Conservation (phyloP, 768 basidiomycete species). For the Amanita rimosa region DNA sequence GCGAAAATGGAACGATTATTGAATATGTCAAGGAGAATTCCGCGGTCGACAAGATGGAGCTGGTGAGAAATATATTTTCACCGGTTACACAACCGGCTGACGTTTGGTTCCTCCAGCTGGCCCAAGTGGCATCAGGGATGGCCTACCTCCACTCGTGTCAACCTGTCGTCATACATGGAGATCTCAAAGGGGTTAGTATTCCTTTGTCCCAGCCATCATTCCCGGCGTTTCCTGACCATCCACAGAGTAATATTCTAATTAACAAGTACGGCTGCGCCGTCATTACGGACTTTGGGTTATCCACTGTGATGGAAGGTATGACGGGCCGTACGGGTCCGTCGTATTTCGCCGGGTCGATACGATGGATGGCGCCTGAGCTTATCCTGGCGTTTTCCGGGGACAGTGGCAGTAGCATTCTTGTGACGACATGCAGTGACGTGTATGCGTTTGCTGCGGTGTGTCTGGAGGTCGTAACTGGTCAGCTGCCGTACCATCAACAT, state of each 20-base stretch:
- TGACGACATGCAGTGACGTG: slow-evolving; percentile 44
- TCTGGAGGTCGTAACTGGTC: slow-evolving; percentile 36
- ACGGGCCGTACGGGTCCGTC: slow-evolving; percentile 26
- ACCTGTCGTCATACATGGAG: slow-evolving; percentile 47
- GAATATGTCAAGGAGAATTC: slow-evolving; percentile 28
- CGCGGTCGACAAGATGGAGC: not conserved
- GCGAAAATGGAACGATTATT: slow-evolving; percentile 44
- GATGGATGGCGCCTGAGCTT: slow-evolving; percentile 53
- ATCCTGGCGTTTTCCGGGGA: slow-evolving; percentile 12
- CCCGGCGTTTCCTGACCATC: not conserved
- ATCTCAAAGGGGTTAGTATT: slow-evolving; percentile 43
- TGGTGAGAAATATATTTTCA: not conserved
- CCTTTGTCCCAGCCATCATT: not conserved
- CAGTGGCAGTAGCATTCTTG: slow-evolving; percentile 5
- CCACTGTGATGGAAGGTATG: slow-evolving; percentile 46
- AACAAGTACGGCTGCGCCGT: slow-evolving; percentile 38
- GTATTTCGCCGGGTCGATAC: slow-evolving; percentile 34
- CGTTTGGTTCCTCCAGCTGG: slow-evolving; percentile 22
- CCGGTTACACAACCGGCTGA: not conserved
- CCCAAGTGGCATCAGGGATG: slow-evolving; percentile 46
- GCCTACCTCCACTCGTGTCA: slow-evolving; percentile 44
- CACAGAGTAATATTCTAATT: slow-evolving; percentile 46
- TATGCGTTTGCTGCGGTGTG: slow-evolving; percentile 51
- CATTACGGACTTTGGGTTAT: slow-evolving; percentile 54
- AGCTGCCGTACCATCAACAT: slow-evolving; percentile 39